Evolutionary conservation across 2,329 filamentous ascomycete genomes (phyloP).

Genomic region (Daldinia sp.): DNA sequence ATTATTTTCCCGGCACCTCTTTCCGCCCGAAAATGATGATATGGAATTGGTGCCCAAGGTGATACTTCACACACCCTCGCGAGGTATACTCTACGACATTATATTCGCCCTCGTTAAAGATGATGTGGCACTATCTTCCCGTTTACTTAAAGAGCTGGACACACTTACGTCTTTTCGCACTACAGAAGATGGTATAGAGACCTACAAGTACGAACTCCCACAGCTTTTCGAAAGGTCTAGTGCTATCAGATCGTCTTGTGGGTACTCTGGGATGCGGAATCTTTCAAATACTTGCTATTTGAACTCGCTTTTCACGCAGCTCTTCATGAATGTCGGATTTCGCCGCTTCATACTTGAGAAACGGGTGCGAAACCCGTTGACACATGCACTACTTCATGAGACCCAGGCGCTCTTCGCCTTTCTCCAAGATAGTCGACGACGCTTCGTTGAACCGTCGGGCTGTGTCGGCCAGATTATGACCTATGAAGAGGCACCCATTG

Average conservation of each 20-base stretch:
- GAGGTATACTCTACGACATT: slow-evolving; percentile 67
- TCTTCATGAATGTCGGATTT: slow-evolving; percentile 95
- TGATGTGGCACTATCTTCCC: slow-evolving; percentile 56
- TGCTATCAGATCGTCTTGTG: slow-evolving; percentile 76
- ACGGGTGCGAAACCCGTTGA: slow-evolving; percentile 61
- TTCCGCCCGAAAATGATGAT: slow-evolving; percentile 59
- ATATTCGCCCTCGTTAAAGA: slow-evolving; percentile 65
- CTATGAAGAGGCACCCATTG: slow-evolving; percentile 83
- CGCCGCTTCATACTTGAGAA: slow-evolving; percentile 80
- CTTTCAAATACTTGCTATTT: slow-evolving; percentile 97
- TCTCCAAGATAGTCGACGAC: slow-evolving; percentile 83
- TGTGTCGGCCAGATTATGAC: slow-evolving; percentile 81
- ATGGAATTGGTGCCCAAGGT: slow-evolving; percentile 49
- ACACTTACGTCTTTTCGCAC: slow-evolving; percentile 59
- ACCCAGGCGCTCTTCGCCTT: slow-evolving; percentile 83
- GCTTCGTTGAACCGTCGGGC: slow-evolving; percentile 74
- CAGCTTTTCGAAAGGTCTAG: slow-evolving; percentile 70
- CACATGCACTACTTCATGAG: slow-evolving; percentile 75
- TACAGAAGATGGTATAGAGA: slow-evolving; percentile 52
- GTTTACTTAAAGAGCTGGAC: slow-evolving; percentile 61
- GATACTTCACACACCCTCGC: slow-evolving; percentile 62
- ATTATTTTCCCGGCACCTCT: slow-evolving; percentile 71
- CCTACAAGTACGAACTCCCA: slow-evolving; percentile 68
- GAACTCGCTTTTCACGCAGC: slow-evolving; percentile 91
- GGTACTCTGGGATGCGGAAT: slow-evolving; percentile 90